A percentile compares a stretch with the other conserved stretches of the same genome.
These are phyloP conservation scores for Candida pseudoviswanathii DNA, from an alignment of 1,139 yeast genomes.

Conservation along the genomic window DNA sequence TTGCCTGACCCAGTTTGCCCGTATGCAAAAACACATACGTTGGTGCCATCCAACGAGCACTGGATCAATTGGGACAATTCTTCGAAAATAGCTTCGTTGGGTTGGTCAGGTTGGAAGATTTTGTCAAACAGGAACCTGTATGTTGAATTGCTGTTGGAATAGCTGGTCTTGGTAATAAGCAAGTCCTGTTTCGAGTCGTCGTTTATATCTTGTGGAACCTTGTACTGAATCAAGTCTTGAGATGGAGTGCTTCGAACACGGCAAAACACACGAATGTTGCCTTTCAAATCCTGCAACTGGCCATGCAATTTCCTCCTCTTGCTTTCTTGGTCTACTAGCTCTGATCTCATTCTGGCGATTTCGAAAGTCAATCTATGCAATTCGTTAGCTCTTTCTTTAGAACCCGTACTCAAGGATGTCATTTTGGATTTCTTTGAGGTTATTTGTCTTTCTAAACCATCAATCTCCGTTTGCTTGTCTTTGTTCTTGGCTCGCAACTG, in stretches of 20 bases:
- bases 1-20: constrained; percentile 99
- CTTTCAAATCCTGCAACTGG: constrained; percentile 80
- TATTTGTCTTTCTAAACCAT: background rate
- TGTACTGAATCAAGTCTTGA: constrained; percentile 33
- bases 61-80: constrained; percentile 89
- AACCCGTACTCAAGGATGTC: background rate
- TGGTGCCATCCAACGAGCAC: constrained; percentile 86
- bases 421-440: background rate
- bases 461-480: constrained; percentile 13
- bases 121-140: constrained; percentile 73
- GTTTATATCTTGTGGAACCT: constrained; percentile 48
- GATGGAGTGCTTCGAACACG: constrained; percentile 67
- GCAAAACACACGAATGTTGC: constrained; percentile 90
- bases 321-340: constrained; percentile 15
- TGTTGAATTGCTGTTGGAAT: constrained; percentile 9
- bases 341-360: constrained; percentile 25
- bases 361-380: constrained; percentile 8
- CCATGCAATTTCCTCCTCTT: constrained; percentile 70
- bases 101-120: constrained; percentile 58
- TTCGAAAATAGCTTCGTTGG: constrained; percentile 69
- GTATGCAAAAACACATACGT: constrained; percentile 93
- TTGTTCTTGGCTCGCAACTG: constrained; percentile 12
- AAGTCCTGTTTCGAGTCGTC: constrained; percentile 54
- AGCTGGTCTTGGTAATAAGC: constrained; percentile 32
- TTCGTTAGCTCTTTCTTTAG: constrained; percentile 6